These are phyloP conservation scores for Geotrichum ghanense DNA, from an alignment of 805 yeast species.

Conservation along the genomic window DNA sequence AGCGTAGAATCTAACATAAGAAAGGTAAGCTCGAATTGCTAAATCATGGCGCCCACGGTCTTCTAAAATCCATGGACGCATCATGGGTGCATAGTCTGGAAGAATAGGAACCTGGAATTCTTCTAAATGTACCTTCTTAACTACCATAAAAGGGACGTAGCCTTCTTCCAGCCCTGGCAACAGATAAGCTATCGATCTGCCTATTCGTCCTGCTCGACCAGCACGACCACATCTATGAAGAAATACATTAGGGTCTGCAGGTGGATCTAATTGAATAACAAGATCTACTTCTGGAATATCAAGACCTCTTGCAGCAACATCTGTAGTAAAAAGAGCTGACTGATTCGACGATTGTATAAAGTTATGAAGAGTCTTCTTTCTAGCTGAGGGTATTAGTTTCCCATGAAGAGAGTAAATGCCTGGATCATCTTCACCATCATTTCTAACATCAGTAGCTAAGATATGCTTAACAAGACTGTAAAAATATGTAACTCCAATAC, in stretches of 20 bases:
- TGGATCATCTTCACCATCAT: slow-evolving; percentile 20
- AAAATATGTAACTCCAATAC: slow-evolving; percentile 71
- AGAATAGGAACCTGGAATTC: slow-evolving; percentile 22
- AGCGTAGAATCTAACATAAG: slow-evolving; percentile 70
- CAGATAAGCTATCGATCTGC: slow-evolving; percentile 67
- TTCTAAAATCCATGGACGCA: slow-evolving; percentile 45
- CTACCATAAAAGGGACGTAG: slow-evolving; percentile 67
- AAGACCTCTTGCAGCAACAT: slow-evolving; percentile 96
- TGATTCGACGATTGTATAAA: slow-evolving; percentile 41
- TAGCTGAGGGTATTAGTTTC: slow-evolving; percentile 67
- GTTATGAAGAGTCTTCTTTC: slow-evolving; percentile 56
- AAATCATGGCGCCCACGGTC: slow-evolving; percentile 78
- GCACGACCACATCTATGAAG: slow-evolving; percentile 93
- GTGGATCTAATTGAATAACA: slow-evolving; percentile 91
- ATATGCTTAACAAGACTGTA: slow-evolving; percentile 42
- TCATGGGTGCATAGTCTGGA: slow-evolving; percentile 14
- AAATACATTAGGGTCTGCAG: slow-evolving; percentile 84
- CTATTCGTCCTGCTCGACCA: slow-evolving; percentile 80
- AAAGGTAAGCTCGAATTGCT: slow-evolving; percentile 71
- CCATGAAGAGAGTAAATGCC: slow-evolving; percentile 77
- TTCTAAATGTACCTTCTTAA: slow-evolving; percentile 47
- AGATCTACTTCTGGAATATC: slow-evolving; percentile 92
- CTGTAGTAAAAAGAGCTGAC: slow-evolving; percentile 75
- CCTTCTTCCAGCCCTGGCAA: slow-evolving; percentile 70
- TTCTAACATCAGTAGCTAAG: slow-evolving; percentile 15